Percentiles rank a stretch among this genome's conserved stretches.
phyloP scores from a whole-genome alignment of 805 yeast species.

The Starmerella powellii region DNA sequence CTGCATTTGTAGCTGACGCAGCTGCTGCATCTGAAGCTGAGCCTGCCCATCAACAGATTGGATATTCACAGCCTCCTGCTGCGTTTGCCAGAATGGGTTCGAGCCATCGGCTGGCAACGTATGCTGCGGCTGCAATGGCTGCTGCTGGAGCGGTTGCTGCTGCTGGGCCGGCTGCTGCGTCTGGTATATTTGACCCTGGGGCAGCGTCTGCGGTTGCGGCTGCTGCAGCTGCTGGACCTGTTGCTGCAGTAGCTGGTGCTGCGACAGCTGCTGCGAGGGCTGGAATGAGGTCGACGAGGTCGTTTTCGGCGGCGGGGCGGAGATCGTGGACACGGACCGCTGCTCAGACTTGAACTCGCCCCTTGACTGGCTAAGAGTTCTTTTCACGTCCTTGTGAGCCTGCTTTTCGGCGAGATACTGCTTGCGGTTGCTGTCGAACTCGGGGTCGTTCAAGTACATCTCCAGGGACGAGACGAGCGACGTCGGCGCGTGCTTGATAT shows the following conservation, averaged over 20 bases:
- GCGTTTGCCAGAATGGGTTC: slow-evolving; percentile 21
- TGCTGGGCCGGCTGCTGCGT: slow-evolving; percentile 8
- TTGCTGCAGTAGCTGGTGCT: not conserved
- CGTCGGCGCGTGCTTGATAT: slow-evolving; percentile 94
- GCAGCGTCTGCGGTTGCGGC: not conserved
- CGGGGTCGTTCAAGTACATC: slow-evolving; percentile 78
- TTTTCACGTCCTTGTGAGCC: slow-evolving; percentile 27
- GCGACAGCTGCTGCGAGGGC: not conserved
- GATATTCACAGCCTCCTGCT: slow-evolving; percentile 20
- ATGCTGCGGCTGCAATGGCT: not conserved
- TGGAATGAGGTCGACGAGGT: not conserved
- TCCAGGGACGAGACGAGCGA: slow-evolving; percentile 76
- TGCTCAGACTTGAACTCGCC: not conserved
- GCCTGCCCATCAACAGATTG: slow-evolving; percentile 24
- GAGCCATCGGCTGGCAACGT: slow-evolving; percentile 2
- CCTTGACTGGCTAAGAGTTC: slow-evolving; percentile 8
- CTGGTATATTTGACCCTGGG: not conserved
- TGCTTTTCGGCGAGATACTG: slow-evolving; percentile 64
- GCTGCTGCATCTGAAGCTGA: slow-evolving; percentile 25
- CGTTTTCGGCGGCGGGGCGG: slow-evolving; percentile 3
- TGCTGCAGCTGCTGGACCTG: not conserved
- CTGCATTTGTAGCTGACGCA: slow-evolving; percentile 24
- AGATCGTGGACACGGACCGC: slow-evolving; percentile 3
- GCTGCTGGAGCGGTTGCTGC: slow-evolving; percentile 3
- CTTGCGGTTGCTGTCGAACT: slow-evolving; percentile 65